Evolutionary conservation across 1,139 yeast genomes (phyloP).

Genomic region (Yamadazyma triangularis): DNA sequence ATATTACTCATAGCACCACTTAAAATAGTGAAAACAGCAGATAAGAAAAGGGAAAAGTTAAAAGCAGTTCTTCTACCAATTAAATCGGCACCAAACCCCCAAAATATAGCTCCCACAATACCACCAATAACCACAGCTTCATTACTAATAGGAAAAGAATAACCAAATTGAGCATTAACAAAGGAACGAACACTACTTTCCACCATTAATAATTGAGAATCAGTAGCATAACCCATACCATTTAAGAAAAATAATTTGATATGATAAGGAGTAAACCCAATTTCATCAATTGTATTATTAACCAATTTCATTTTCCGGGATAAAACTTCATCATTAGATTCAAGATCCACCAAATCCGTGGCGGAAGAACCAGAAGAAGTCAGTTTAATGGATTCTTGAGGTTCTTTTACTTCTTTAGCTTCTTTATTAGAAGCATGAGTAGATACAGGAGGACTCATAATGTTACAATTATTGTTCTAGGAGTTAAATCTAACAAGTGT

Average conservation of each 20-base stretch:
- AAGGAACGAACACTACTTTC: conserved; percentile 35
- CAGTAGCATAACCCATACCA: conserved; percentile 65
- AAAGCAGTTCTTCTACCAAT: conserved; percentile 57
- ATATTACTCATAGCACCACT: conserved; percentile 48
- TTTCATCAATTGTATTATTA: conserved; percentile 32
- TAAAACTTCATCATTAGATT: conserved; percentile 21
- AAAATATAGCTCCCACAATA: conserved; percentile 50
- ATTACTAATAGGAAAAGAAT: conserved; percentile 26
- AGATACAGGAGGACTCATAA: too few species aligned
- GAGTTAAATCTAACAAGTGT: not conserved
- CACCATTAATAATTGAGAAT: conserved; percentile 48
- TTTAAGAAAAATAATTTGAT: conserved; percentile 37
- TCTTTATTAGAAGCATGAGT: too few species aligned
- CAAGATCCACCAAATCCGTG: conserved; percentile 21
- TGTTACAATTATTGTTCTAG: not conserved
- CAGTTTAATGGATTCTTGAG: conserved; percentile 9
- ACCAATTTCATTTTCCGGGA: conserved; percentile 24
- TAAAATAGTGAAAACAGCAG: conserved; percentile 48
- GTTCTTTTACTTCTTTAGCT: too few species aligned
- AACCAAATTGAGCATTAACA: conserved; percentile 40
- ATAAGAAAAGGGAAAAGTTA: conserved; percentile 46
- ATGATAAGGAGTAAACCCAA: conserved; percentile 34
- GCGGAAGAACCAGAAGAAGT: conserved; percentile 9
- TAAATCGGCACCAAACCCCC: conserved; percentile 59
- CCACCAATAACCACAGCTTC: conserved; percentile 39